Evolutionary conservation across 192 early-diverging fungal genomes (phyloP).

Genomic region (Linderina pennispora): DNA sequence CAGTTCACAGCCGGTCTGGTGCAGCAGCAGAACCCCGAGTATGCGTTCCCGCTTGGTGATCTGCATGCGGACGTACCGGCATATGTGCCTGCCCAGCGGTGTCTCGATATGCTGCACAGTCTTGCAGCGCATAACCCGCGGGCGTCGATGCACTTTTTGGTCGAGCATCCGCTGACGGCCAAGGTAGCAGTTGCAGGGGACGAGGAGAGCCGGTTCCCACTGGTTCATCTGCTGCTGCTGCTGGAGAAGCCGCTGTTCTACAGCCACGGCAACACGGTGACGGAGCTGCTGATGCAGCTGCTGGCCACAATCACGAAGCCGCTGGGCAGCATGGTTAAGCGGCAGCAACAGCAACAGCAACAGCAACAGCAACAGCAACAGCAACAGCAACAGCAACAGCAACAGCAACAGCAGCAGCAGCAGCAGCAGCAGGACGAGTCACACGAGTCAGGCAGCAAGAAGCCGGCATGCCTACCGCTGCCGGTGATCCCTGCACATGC

Average conservation of each 20-base stretch:
- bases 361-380: slow-evolving; percentile 6
- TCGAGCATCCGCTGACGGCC: slow-evolving; percentile 26
- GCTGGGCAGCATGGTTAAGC: slow-evolving; percentile 54
- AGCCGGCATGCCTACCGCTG: slow-evolving; percentile 50
- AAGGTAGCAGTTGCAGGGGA: slow-evolving; percentile 62
- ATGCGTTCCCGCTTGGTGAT: slow-evolving; percentile 39
- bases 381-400: slow-evolving; percentile 8
- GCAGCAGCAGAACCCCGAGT: slow-evolving; percentile 29
- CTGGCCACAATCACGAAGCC: slow-evolving; percentile 75
- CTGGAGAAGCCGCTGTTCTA: slow-evolving; percentile 81
- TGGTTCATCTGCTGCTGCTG: slow-evolving; percentile 74
- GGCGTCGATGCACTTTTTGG: slow-evolving; percentile 65
- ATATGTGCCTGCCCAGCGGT: slow-evolving; percentile 84
- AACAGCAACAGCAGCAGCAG: not conserved
- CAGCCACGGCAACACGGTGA: slow-evolving; percentile 61
- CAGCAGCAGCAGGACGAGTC: not conserved
- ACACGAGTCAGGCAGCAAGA: not conserved
- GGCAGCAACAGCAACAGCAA: slow-evolving; percentile 41
- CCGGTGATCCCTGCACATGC: slow-evolving; percentile 79
- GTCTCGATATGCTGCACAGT: slow-evolving; percentile 75
- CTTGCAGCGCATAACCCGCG: slow-evolving; percentile 72
- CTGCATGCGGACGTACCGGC: slow-evolving; percentile 62
- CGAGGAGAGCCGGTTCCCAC: slow-evolving; percentile 47
- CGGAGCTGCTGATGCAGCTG: slow-evolving; percentile 86
- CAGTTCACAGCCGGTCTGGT: slow-evolving; percentile 32